Evolutionary conservation across 164 flowering plant species (phyloP).

Genomic region (Amborella trichopoda): DNA sequence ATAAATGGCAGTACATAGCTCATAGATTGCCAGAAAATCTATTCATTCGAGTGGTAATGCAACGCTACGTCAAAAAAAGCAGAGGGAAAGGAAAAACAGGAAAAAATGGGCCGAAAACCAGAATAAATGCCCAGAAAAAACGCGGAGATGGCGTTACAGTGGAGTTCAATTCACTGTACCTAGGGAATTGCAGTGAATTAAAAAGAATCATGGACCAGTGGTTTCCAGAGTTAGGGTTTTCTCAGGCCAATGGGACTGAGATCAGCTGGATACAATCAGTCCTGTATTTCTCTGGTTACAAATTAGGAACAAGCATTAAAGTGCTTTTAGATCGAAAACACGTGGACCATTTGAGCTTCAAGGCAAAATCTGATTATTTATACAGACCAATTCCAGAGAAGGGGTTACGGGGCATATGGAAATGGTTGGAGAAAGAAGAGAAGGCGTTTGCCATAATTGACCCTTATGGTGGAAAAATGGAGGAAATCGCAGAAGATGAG

Average conservation of each 20-base stretch:
- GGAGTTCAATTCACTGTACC: constrained; percentile 16
- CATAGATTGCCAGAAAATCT: constrained; percentile 14
- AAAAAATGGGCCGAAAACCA: constrained; percentile 8
- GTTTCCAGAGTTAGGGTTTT: constrained; percentile 29
- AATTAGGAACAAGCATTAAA: not conserved
- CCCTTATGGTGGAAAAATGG: constrained; percentile 14
- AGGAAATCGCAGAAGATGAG: constrained; percentile 11
- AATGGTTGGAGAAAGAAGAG: constrained; percentile 3
- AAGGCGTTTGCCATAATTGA: not conserved
- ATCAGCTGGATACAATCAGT: constrained; percentile 8
- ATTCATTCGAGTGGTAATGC: constrained; percentile 6
- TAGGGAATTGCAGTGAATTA: constrained; percentile 14
- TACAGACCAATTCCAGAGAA: constrained; percentile 5
- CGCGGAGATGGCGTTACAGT: not conserved
- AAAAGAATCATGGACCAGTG: constrained; percentile 12
- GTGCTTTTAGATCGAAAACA: not conserved
- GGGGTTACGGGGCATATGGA: constrained; percentile 8
- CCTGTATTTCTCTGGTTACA: constrained; percentile 2
- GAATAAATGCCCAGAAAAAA: not conserved
- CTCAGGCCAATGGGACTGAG: constrained; percentile 2
- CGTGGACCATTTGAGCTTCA: not conserved
- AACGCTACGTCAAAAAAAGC: not conserved
- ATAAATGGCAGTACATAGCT: constrained; percentile 24
- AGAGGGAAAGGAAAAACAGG: not conserved
- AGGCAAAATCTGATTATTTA: constrained; percentile 7